Base-by-base conservation (phyloP, 1,284 basidiomycete genomes). In the Cronartium quercuum region DNA sequence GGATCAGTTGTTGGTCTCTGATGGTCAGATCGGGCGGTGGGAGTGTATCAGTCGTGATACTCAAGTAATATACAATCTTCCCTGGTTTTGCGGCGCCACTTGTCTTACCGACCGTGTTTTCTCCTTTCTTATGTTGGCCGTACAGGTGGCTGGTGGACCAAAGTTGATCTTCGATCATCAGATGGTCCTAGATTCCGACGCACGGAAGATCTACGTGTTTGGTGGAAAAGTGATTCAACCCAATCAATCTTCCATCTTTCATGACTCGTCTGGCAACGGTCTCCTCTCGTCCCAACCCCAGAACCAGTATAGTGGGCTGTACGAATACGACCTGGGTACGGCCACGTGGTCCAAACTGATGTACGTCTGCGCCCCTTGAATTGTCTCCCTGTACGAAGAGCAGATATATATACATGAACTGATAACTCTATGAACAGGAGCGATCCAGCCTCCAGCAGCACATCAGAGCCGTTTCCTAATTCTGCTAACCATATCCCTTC, bases 81-180 rank as follows among this genome's bases (percentile, higher is more conserved):
- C n/a, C n/a, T n/a, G n/a, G n/a, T n/a, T n/a, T n/a, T n/a, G n/a
- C n/a, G n/a, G n/a, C n/a, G n/a, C n/a, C n/a, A n/a, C n/a, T n/a
- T n/a, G n/a, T n/a, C 0, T 89, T 90, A 76, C 89, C 91, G 79
- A 89, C 88, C 79, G 83, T 88, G 10, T 83, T 2, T 13, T 34
- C 64, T 37, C 34, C n/a, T 55, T 40, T 35, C 6, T 35, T 58
- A 7, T 24, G 24, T n/a, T n/a, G n/a, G n/a, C n/a, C n/a, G n/a
- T n/a, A n/a, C 29, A 70, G 70, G 38, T 38, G 10, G 84, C 86
- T 6, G 87, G 88, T 10, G 90, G 90, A 0, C 91, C 91, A 5
- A 87, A 88, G 1, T 83, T 91, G 42, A 83, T 91, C 66, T 90
- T 88, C 78, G 91, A 92, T 80, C 91, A 91, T 79, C 89, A 91